phyloP scores from a whole-genome alignment of 345 rosid species.

The Lepidium africanum region DNA sequence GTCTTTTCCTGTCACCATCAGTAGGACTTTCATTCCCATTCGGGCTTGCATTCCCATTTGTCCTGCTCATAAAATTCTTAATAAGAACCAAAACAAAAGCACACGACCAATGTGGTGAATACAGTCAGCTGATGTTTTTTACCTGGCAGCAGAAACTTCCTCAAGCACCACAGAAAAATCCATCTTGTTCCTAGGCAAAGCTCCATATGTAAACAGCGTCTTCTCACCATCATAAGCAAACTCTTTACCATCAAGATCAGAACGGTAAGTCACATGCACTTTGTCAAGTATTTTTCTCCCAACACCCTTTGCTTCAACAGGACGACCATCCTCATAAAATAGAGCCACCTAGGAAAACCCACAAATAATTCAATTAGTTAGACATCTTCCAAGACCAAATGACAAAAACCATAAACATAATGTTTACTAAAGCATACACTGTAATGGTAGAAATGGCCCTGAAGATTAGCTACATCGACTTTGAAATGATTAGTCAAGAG shows the following conservation, averaged over 20 bases:
- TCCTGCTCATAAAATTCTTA: slow-evolving; percentile 26
- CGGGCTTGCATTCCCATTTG: slow-evolving; percentile 52
- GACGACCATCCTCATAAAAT: slow-evolving; percentile 79
- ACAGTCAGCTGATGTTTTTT: background rate
- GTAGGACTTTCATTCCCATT: slow-evolving; percentile 34
- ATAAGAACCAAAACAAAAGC: background rate
- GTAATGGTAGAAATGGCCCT: slow-evolving; percentile 65
- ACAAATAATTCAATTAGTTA: background rate
- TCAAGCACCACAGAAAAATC: slow-evolving; percentile 78
- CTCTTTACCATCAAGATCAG: slow-evolving; percentile 63
- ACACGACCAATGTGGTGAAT: background rate
- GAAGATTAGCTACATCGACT: slow-evolving; percentile 50
- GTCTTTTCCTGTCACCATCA: slow-evolving; percentile 52
- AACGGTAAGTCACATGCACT: slow-evolving; percentile 59
- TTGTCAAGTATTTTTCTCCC: slow-evolving; percentile 69
- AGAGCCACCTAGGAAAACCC: slow-evolving; percentile 48
- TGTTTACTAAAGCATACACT: slow-evolving; percentile 38
- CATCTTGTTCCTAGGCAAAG: slow-evolving; percentile 68
- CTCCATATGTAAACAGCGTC: slow-evolving; percentile 70
- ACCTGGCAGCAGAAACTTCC: slow-evolving; percentile 57
- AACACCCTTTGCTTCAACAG: slow-evolving; percentile 72
- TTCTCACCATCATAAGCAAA: slow-evolving; percentile 96
- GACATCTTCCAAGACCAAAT: background rate
- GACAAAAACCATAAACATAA: background rate
- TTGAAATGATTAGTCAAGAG: slow-evolving; percentile 74